Evolutionary conservation across 2,329 filamentous ascomycete genomes (phyloP), one percentile per base, ranked within the genome.

Genomic region (Aureobasidium namibiae): DNA sequence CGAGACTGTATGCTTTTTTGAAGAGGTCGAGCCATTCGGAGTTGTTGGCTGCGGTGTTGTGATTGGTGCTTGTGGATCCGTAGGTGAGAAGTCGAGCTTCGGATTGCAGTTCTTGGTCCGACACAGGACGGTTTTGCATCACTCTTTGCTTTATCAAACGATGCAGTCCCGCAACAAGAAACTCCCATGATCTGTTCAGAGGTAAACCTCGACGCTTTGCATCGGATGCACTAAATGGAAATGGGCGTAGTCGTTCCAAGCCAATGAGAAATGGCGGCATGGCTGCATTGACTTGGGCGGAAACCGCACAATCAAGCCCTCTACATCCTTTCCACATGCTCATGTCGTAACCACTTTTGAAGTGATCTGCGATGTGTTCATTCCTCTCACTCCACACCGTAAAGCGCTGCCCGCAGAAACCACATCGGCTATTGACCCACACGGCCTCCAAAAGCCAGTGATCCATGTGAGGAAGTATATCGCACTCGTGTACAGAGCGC

Each of bases 391-490:
- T 70, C 81, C 81, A 83, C 18, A 72, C 76, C 3, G 70, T 68
- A 62, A 82, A 77, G 2, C 68, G 69, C 62, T 71, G 68, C 2
- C 70, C 71, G 63, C 80, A 83, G 67, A 83, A 82, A 1, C 80
- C 80, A 64, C 80, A 83, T 6, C 79, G 73, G 24, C 75, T 75
- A 46, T 78, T 80, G 63, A 85, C 77, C 56, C 78, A 76, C 14
- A 76, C 76, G 3, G 77, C 80, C 54, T 78, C 77, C 29, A 79
- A 78, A 65, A 81, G 82, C 82, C 82, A 85, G 41, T 82, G 82
- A 80, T 91, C 64, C 86, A 83, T 86, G 73, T 75, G 68, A 73
- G 73, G 65, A 77, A 85, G 75, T 69, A 83, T 78, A 62, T 87
- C 88, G 63, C 79, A 80, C 61, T 77, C 75, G 65, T 85, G 82